These are phyloP conservation scores for Talaromyces wortmannii DNA, from an alignment of 495 filamentous ascomycete genomes.

Conservation along the genomic window DNA sequence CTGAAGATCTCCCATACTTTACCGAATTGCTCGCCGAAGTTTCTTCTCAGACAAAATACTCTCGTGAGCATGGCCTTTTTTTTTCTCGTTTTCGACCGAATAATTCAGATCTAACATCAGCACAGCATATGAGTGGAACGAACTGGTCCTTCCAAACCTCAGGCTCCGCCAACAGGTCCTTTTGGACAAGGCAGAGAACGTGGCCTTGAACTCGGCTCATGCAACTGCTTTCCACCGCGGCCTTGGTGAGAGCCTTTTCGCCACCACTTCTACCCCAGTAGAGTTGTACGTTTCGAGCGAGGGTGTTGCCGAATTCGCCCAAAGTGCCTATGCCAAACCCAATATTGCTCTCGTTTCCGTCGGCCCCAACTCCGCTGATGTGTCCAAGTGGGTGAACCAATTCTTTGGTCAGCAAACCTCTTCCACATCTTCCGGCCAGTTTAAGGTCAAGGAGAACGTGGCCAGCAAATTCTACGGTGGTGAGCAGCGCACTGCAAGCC, in stretches of 20 bases:
- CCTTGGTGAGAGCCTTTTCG: slow-evolving; percentile 70
- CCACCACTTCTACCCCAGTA: slow-evolving; percentile 59
- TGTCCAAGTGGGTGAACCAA: slow-evolving; percentile 86
- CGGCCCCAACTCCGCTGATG: slow-evolving; percentile 65
- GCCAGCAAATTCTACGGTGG: slow-evolving; percentile 87
- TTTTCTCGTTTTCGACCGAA: slow-evolving; percentile 7
- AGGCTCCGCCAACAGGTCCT: slow-evolving; percentile 63
- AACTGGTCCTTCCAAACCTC: slow-evolving; percentile 71
- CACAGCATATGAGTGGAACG: slow-evolving; percentile 77
- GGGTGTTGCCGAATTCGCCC: slow-evolving; percentile 62
- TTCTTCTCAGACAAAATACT: slow-evolving; percentile 76
- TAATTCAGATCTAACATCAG: slow-evolving; percentile 3
- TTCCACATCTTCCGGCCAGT: slow-evolving; percentile 24
- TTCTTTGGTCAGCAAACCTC: slow-evolving; percentile 63
- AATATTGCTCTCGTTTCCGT: slow-evolving; percentile 90
- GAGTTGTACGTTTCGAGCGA: slow-evolving; percentile 71
- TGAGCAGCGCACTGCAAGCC: slow-evolving; percentile 81
- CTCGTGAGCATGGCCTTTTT: slow-evolving; percentile 44
- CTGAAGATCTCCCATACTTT: slow-evolving; percentile 95
- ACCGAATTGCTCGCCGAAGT: slow-evolving; percentile 92
- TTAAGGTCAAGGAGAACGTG: slow-evolving; percentile 27
- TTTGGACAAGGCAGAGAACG: slow-evolving; percentile 53
- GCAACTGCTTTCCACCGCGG: slow-evolving; percentile 89
- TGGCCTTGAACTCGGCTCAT: slow-evolving; percentile 83
- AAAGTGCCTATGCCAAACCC: slow-evolving; percentile 72